Evolutionary conservation across 1,284 basidiomycete species (phyloP), one percentile per base, ranked within the genome.

Genomic region (Puccinia hordei): DNA sequence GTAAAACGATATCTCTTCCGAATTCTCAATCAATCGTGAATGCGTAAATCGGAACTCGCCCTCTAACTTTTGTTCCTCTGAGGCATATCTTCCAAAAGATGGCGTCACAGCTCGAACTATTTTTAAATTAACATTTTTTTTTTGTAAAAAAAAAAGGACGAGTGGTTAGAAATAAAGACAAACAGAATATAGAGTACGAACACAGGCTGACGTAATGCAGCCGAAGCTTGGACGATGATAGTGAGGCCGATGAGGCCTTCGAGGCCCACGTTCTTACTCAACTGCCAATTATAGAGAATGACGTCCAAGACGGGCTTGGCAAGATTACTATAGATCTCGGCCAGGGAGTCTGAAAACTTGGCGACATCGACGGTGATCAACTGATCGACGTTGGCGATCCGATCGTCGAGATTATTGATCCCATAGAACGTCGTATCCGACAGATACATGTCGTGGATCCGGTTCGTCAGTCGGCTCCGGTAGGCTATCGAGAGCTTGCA

Each of bases 321-420:
- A 61, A 97, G 87, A 85, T 96, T 96, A 22, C 92, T 91, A 86
- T 98, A 99, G 65, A 98, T 95, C 57, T 94, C 93, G 12, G 96
- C 94, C 22, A 99, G 89, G 84, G 94, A 92, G 30, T 89, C 90
- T 46, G 93, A 94, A 87, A 98, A 98, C 81, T 92, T 92, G 85
- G 95, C 92, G 63, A 98, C 94, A 85, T 99, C 96, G 81, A 96
- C 92, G 0, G 95, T 96, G 82, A 98, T 94, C 90, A 96, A 92
- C 91, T 98, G 95, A 85, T 98, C 96, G 12, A 94, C 92, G 83
- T 98, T 98, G 88, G 95, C 95, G 82, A 98, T 95, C 77, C 96
- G 89, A 85, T 98, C 96, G 84, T 96, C 94, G 81, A 96, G 57
- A 33, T 84, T 85, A 91, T 93, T 90, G 41, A 98, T 87, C 86